These are phyloP conservation scores for Apiotrichum sp. DNA, from an alignment of 1,284 basidiomycete genomes.

Conservation along the genomic window DNA sequence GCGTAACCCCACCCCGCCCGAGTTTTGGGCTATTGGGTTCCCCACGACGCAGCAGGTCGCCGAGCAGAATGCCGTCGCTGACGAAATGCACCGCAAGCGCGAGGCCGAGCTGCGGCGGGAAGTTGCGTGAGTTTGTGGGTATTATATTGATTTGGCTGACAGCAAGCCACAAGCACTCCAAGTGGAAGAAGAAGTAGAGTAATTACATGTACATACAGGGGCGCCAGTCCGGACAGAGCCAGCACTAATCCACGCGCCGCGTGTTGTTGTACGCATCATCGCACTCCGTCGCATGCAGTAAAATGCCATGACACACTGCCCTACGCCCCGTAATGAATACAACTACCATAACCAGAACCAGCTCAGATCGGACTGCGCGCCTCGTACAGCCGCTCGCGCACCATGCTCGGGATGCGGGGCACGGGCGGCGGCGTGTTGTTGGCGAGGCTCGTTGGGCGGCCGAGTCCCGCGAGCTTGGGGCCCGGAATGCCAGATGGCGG, in stretches of 20 bases:
- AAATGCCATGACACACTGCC: too few species aligned
- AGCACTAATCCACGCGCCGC: too few species aligned
- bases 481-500: conserved; percentile 30
- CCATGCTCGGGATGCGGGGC: background rate
- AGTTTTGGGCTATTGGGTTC: conserved; percentile 74
- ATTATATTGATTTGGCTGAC: background rate
- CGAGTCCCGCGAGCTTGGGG: background rate
- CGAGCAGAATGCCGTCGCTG: conserved; percentile 65
- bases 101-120: conserved; percentile 52
- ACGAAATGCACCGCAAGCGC: conserved; percentile 56
- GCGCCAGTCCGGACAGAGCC: too few species aligned
- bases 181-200: conserved; percentile 33
- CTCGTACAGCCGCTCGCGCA: too few species aligned
- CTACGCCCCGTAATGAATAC: too few species aligned
- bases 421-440: conserved; percentile 11
- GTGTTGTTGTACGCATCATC: too few species aligned
- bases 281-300: too few species aligned
- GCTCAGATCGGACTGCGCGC: too few species aligned
- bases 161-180: conserved; percentile 29
- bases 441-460: background rate
- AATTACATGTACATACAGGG: too few species aligned
- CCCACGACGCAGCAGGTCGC: conserved; percentile 72
- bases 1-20: conserved; percentile 69
- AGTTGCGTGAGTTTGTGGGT: conserved; percentile 32
- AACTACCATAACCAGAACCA: too few species aligned